Percentiles rank a stretch among this genome's conserved stretches.
Conservation (phyloP, 2,329 filamentous ascomycete genomes). For the Atkinsonella texensis region DNA sequence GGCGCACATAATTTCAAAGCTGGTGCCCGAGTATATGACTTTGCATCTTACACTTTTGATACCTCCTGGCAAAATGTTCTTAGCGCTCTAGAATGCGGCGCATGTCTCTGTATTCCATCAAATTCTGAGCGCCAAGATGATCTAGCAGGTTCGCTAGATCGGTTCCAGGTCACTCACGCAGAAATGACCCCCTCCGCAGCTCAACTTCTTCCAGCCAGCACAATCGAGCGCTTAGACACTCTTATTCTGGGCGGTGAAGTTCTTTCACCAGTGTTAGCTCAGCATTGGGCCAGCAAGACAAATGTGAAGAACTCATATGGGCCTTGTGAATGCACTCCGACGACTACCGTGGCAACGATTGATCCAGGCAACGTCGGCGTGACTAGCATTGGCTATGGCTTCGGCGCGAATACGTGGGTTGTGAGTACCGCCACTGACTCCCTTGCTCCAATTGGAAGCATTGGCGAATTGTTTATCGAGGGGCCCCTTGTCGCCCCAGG, state of each 20-base stretch:
- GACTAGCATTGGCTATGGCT: not conserved
- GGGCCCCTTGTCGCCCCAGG: conserved; percentile 13
- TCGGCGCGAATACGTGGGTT: conserved; percentile 11
- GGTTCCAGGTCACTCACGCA: not conserved
- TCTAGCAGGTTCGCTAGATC: conserved; percentile 1
- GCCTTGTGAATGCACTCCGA: conserved; percentile 4
- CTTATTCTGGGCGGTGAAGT: conserved; percentile 3
- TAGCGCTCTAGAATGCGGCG: conserved; percentile 4
- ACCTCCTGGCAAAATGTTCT: conserved; percentile 2
- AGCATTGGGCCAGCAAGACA: not conserved
- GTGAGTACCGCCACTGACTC: conserved; percentile 9
- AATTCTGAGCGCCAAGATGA: conserved; percentile 1
- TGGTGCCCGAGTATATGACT: conserved; percentile 6
- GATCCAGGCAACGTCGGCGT: not conserved
- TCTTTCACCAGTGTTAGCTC: not conserved
- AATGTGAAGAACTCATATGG: conserved; percentile 5
- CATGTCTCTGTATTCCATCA: conserved; percentile 6
- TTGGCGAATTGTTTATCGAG: conserved; percentile 18
- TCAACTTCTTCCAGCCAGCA: not conserved
- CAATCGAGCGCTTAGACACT: not conserved
- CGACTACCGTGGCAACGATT: not conserved
- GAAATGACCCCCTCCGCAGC: conserved; percentile 4
- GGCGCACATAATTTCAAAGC: not conserved
- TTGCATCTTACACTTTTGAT: conserved; percentile 9
- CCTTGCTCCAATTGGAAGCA: conserved; percentile 9